Evolutionary conservation across 2,329 filamentous ascomycete species (phyloP), one percentile per base, ranked within the genome.

Genomic region (Colletotrichum sublineola): DNA sequence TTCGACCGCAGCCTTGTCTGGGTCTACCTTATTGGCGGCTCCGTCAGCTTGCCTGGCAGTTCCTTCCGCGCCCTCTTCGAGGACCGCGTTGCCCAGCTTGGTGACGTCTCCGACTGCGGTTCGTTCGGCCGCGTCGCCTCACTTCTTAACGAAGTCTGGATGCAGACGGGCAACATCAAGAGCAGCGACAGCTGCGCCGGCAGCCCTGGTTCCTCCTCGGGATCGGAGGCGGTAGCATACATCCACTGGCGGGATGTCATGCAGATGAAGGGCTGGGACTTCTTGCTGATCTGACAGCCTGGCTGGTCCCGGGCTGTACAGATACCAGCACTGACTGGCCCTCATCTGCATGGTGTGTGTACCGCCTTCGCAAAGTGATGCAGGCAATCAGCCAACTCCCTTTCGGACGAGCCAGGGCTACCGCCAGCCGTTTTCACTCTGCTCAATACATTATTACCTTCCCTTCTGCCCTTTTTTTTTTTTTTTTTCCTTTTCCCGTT

Each of bases 221-320:
- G 80, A 71, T 74, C 76, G 74, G 75, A 81, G 75, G 79, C 81
- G 77, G 82, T 84, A 82, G 91, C 90, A 80, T 92, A 92, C 84
- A 90, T 97, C 83, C 95, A 95, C 91, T 98, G 96, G 96, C 89
- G 96, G 85, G 94, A 97, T 84, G 90, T 96, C 80, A 97, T 98
- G 95, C 90, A 90, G 84, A 90, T 92, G 84, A 96, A 96, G 85
- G 91, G 91, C 77, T 97, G 94, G 95, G 94, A 97, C 81, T 96
- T 94, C 85, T 87, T 98, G 82, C 89, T 98, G 82, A 95, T 98
- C 84, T 97, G 63, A 64, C 42, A 58, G 67, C 74, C 69, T 63
- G 66, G 70, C 66, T 65, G 70, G 70, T 61, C 55, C 66, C 46
- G 33, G 53, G 70, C 66, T 70, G 53, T 38, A 48, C 53, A 65